Conservation (phyloP, 164 flowering plant genomes). For the Kalanchoe fedtschenkoi region DNA sequence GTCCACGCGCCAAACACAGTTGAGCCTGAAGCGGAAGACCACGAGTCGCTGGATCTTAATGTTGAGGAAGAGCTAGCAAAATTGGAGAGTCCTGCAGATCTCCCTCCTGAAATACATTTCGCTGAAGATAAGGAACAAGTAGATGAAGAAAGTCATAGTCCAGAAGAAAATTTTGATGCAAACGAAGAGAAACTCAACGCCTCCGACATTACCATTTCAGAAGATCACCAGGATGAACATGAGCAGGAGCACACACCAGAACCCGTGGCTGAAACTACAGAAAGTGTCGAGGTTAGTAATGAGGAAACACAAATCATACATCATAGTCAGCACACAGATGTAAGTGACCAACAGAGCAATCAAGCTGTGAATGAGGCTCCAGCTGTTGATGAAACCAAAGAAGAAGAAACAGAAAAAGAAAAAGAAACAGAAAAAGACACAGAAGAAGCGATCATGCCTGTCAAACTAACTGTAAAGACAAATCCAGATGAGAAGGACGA, state of each 20-base stretch:
- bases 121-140: neutral
- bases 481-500: constrained; percentile 7
- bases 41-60: neutral
- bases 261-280: neutral
- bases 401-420: neutral
- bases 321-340: neutral
- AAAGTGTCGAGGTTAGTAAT: neutral
- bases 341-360: neutral
- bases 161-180: neutral
- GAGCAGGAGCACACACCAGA: neutral
- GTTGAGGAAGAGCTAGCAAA: constrained; percentile 1
- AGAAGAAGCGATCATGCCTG: neutral
- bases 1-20: neutral
- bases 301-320: neutral
- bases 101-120: neutral
- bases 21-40: constrained; percentile 8
- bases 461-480: neutral
- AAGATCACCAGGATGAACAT: neutral
- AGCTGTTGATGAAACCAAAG: no score
- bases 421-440: no score
- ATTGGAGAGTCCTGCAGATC: neutral
- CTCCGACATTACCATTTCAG: neutral
- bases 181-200: neutral
- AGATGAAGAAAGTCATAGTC: neutral
- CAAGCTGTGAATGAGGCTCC: neutral